Percentiles rank a stretch among this genome's conserved stretches.
These are phyloP conservation scores for Stylosanthes scabra DNA, from an alignment of 331 rosid genomes.

Conservation along the genomic window DNA sequence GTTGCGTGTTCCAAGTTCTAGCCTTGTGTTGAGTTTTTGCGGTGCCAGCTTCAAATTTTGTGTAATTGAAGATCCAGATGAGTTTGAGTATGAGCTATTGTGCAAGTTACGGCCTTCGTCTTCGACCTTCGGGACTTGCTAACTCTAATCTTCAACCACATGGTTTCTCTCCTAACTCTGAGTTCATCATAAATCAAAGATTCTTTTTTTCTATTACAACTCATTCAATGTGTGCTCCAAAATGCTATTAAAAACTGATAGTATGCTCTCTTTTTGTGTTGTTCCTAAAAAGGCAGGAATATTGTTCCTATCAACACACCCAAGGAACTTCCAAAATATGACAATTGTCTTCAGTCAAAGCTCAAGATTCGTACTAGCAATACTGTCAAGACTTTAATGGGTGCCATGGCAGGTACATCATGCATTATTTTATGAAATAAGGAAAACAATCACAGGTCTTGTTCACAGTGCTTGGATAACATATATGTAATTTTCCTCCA, in stretches of 20 bases:
- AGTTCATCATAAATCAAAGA: background rate
- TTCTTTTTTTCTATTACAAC: background rate
- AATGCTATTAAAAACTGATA: background rate
- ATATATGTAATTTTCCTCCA: background rate
- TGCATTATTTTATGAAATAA: background rate
- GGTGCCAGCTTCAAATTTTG: too few species aligned
- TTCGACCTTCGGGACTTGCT: constrained; percentile 31
- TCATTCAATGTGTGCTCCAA: too few species aligned
- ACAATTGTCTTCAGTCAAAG: constrained; percentile 25
- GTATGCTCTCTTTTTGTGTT: background rate
- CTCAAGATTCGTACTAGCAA: constrained; percentile 38
- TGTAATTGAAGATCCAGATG: constrained; percentile 33
- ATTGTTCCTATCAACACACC: constrained; percentile 28
- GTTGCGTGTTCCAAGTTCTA: background rate
- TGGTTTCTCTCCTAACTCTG: constrained; percentile 27
- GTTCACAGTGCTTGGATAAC: background rate
- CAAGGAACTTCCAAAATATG: constrained; percentile 20
- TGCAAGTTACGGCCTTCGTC: constrained; percentile 24
- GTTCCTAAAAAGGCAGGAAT: constrained; percentile 36
- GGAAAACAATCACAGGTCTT: background rate
- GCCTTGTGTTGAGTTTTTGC: too few species aligned
- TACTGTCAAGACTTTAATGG: constrained; percentile 20
- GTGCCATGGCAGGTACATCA: constrained; percentile 47
- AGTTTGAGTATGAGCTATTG: constrained; percentile 39
- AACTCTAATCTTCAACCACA: constrained; percentile 30